Evolutionary conservation across 2,329 filamentous ascomycete species (phyloP), one percentile per base, ranked within the genome.

Genomic region (Colletotrichum sp.): DNA sequence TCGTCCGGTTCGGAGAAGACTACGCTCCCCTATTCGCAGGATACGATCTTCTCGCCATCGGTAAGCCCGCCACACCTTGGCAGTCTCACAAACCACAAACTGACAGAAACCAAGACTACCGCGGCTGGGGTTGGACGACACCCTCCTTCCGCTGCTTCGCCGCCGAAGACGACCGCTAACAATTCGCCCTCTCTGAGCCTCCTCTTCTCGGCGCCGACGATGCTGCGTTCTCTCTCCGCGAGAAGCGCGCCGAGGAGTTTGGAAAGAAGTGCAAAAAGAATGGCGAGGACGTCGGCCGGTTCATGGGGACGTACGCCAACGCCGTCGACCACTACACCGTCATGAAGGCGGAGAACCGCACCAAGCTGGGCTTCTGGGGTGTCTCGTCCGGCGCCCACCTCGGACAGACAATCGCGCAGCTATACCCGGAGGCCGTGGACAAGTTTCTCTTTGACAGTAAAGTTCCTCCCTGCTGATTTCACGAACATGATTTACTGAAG

Each of bases 221-320:
- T 3, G 27, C 71, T 5, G 70, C 70, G 6, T 72, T 39, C 22
- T 2, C 52, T 7, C 29, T 25, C 5, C 66, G 71, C 25, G 71
- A 68, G 22, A 69, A 68, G 27, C 55, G 64, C 34, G 52, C 71
- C 3, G 71, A 69, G 12, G 71, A 72, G 11, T 62, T 72, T 22
- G 36, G 34, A 1, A 72, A 62, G n/a, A 52, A 44, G 15, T 72
- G 71, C 36, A 68, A 72, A 3, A 72, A 69, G 19, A 63, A 72
- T 29, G 71, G 71, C 16, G 71, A 62, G 36, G 55, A 63, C 3
- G 27, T 72, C 27, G 71, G 64, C 11, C 36, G 55, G 34, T 69
- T 72, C 52, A 69, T 72, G 64, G 71, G 71, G 9, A 72, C 71
- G 22, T 72, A 72, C 55, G 32, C 71, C 29, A 72, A 55, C 8